A percentile compares a stretch with the other conserved stretches of the same genome.
Conservation (phyloP, 129 eudicot species). For the Centella asiatica region DNA sequence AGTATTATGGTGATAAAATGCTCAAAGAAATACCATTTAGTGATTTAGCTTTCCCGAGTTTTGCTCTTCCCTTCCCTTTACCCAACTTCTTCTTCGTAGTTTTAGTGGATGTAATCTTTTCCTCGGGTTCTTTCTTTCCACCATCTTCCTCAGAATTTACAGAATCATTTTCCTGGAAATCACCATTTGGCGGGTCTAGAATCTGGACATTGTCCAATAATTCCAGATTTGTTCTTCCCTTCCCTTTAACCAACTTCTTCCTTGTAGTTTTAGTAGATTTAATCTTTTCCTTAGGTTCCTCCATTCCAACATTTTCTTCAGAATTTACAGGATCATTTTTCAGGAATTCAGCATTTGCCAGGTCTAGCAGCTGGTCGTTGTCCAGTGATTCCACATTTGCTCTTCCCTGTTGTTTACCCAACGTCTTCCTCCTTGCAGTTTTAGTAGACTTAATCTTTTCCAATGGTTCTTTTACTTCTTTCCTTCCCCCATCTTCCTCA, state of each 20-base stretch:
- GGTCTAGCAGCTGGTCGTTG: constrained; percentile 6
- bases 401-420: constrained; percentile 2
- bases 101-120: constrained; percentile 1
- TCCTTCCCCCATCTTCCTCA: constrained; percentile 21
- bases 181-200: constrained; percentile 12
- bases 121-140: constrained; percentile 19
- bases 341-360: constrained; percentile 3
- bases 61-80: constrained; percentile 12
- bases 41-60: constrained; percentile 14
- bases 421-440: constrained; percentile 14
- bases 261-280: not conserved
- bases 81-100: constrained; percentile 16
- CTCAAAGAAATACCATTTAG: constrained; percentile 12
- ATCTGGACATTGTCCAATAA: not conserved
- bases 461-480: constrained; percentile 20
- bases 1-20: not conserved
- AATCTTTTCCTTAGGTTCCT: constrained; percentile 13
- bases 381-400: constrained; percentile 12
- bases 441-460: constrained; percentile 4
- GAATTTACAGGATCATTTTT: constrained; percentile 13
- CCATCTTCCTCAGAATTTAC: constrained; percentile 18
- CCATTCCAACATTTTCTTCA: constrained; percentile 23
- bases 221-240: constrained; percentile 13
- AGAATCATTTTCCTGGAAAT: constrained; percentile 13
- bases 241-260: constrained; percentile 19